A percentile compares a stretch with the other conserved stretches of the same genome.
These are phyloP conservation scores for Lyophyllum shimeji DNA, from an alignment of 768 basidiomycete species.

Conservation along the genomic window DNA sequence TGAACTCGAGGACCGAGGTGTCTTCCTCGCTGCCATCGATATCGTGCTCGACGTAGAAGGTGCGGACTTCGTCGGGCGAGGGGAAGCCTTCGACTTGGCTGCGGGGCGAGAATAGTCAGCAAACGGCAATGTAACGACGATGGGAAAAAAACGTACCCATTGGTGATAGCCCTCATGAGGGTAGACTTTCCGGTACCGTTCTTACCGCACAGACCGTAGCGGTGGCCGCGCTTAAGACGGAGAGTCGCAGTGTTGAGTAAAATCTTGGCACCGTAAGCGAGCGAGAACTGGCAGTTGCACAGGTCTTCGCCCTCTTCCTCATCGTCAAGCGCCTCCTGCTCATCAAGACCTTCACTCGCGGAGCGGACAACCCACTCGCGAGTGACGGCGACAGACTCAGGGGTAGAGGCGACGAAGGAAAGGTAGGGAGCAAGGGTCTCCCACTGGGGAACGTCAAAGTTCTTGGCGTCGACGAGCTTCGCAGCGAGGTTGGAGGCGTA, in stretches of 20 bases:
- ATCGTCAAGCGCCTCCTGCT: conserved; percentile 71
- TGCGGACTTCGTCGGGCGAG: conserved; percentile 94
- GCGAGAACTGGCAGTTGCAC: conserved; percentile 98
- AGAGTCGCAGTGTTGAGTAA: conserved; percentile 94
- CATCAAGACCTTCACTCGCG: conserved; percentile 73
- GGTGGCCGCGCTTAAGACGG: conserved; percentile 97
- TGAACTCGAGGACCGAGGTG: conserved; percentile 88
- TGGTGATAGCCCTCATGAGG: conserved; percentile 91
- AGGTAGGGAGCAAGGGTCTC: conserved; percentile 78
- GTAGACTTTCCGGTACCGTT: conserved; percentile 99
- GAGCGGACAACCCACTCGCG: conserved; percentile 91
- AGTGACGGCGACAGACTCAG: conserved; percentile 65
- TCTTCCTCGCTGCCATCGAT: conserved; percentile 95
- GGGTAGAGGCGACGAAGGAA: conserved; percentile 58
- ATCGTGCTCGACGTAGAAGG: conserved; percentile 99
- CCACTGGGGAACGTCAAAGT: conserved; percentile 91
- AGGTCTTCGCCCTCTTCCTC: conserved; percentile 99
- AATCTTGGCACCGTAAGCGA: conserved; percentile 99
- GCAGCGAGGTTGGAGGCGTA: conserved; percentile 82
- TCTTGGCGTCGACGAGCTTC: conserved; percentile 85
- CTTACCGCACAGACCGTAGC: conserved; percentile 97
- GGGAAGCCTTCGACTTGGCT: conserved; percentile 98
- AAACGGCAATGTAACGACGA: conserved; percentile 14
- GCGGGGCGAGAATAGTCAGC: conserved; percentile 24
- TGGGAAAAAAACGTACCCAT: conserved; percentile 47